These are phyloP conservation scores for Didymellaceae sp. DNA, from an alignment of 2,329 filamentous ascomycete species.

Conservation along the genomic window DNA sequence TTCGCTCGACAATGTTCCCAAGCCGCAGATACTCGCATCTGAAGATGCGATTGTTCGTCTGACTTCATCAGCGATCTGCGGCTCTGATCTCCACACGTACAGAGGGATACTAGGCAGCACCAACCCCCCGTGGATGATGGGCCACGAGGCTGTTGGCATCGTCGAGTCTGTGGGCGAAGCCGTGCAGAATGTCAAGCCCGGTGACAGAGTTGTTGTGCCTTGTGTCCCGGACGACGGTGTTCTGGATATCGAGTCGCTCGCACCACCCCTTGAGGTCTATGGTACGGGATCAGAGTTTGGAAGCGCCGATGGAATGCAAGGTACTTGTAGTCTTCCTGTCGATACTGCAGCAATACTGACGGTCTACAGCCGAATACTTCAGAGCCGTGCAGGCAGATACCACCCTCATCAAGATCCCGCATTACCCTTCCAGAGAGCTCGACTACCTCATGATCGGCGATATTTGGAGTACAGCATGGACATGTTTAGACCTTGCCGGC, in stretches of 20 bases:
- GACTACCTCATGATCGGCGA: slow-evolving; percentile 1
- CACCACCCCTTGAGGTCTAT: neutral
- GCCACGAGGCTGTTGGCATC: neutral
- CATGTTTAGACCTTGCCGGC: neutral
- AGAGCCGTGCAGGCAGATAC: neutral
- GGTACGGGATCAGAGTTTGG: neutral
- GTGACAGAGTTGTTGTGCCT: neutral
- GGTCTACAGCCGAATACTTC: neutral
- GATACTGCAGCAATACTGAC: neutral
- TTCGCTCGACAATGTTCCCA: neutral
- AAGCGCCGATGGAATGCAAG: neutral
- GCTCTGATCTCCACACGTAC: neutral
- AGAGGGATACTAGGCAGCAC: neutral
- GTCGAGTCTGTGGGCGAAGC: neutral
- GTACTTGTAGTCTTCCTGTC: neutral
- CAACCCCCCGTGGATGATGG: neutral
- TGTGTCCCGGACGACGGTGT: neutral
- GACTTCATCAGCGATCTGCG: neutral
- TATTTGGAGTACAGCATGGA: neutral
- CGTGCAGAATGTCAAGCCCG: neutral
- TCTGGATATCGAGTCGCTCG: neutral
- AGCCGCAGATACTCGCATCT: neutral
- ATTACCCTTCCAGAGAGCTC: neutral
- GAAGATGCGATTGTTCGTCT: neutral
- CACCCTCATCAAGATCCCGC: neutral